A percentile compares a stretch with the other conserved stretches of the same genome.
phyloP scores from a whole-genome alignment of 352 stramenopile species.

The Phytophthora niederhauseri region DNA sequence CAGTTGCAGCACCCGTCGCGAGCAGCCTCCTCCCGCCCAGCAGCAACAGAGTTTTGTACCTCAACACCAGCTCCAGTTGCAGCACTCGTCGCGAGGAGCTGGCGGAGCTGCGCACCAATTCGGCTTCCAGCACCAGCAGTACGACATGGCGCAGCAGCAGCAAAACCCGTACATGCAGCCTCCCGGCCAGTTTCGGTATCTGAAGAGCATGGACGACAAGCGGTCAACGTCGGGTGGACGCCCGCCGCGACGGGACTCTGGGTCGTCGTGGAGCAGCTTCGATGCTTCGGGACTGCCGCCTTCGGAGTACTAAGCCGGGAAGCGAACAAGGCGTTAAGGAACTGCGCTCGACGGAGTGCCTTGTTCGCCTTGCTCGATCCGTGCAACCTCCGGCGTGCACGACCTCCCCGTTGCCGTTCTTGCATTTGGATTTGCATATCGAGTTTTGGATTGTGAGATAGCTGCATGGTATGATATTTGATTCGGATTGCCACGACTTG shows the following conservation, averaged over 20 bases:
- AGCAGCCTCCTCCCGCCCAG: slow-evolving; percentile 32
- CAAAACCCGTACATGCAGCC: slow-evolving; percentile 40
- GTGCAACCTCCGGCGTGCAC: slow-evolving; percentile 18
- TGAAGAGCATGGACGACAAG: slow-evolving; percentile 74
- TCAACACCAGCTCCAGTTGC: slow-evolving; percentile 51
- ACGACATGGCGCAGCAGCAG: slow-evolving; percentile 40
- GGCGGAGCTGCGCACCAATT: slow-evolving; percentile 31
- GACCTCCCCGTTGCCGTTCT: slow-evolving; percentile 30
- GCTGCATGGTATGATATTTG: slow-evolving; percentile 50
- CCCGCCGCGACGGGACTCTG: slow-evolving; percentile 54
- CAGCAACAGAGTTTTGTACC: slow-evolving; percentile 42
- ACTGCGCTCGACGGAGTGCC: neutral
- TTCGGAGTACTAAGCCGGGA: slow-evolving; percentile 39
- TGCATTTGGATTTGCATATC: slow-evolving; percentile 49
- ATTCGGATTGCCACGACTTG: slow-evolving; percentile 43
- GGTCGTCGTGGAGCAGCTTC: slow-evolving; percentile 64
- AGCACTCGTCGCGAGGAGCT: slow-evolving; percentile 30
- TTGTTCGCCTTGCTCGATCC: slow-evolving; percentile 7
- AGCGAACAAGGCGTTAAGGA: slow-evolving; percentile 4
- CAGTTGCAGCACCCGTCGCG: slow-evolving; percentile 39
- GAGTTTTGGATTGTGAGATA: slow-evolving; percentile 51
- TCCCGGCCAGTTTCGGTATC: slow-evolving; percentile 61
- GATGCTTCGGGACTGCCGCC: slow-evolving; percentile 47
- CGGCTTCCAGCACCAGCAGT: slow-evolving; percentile 44
- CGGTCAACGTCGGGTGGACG: slow-evolving; percentile 35